Conservation (phyloP, 495 filamentous ascomycete species). For the Hypoxylon cercidicola region DNA sequence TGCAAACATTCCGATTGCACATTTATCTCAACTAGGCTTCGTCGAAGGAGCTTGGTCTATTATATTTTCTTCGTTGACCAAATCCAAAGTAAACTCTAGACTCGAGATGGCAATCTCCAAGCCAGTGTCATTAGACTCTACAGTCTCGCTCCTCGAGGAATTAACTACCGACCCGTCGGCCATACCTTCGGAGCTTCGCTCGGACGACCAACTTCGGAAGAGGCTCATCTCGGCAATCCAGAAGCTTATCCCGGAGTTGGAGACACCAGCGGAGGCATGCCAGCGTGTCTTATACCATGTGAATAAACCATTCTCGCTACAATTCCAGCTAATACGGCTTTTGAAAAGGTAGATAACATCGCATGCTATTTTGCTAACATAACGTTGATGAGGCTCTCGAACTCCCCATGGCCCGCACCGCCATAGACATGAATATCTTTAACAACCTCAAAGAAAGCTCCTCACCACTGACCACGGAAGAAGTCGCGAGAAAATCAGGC, state of each 20-base stretch:
- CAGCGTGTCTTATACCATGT: slow-evolving; percentile 34
- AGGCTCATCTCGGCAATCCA: slow-evolving; percentile 21
- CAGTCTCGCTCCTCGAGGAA: slow-evolving; percentile 21
- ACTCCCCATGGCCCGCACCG: slow-evolving; percentile 18
- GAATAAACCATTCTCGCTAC: not conserved
- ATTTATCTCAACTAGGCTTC: not conserved
- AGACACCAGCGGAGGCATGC: slow-evolving; percentile 26
- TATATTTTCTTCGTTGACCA: too few relatives aligned
- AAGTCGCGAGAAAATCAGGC: slow-evolving; percentile 22
- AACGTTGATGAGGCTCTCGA: slow-evolving; percentile 21
- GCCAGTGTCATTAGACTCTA: slow-evolving; percentile 1
- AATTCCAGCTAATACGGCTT: not conserved
- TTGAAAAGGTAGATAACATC: not conserved
- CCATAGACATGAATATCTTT: slow-evolving; percentile 34
- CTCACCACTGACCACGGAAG: slow-evolving; percentile 27
- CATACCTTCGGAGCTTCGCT: not conserved
- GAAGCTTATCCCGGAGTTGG: slow-evolving; percentile 26
- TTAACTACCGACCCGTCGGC: slow-evolving; percentile 4
- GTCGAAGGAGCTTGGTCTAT: not conserved
- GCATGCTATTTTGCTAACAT: not conserved
- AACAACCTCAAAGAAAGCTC: slow-evolving; percentile 18
- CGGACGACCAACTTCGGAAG: slow-evolving; percentile 30
- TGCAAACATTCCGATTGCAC: not conserved
- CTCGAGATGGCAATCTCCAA: not conserved
- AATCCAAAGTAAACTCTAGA: not conserved